phyloP scores from a whole-genome alignment of 148 eudicot genomes.

The Rhododendron simsii region DNA sequence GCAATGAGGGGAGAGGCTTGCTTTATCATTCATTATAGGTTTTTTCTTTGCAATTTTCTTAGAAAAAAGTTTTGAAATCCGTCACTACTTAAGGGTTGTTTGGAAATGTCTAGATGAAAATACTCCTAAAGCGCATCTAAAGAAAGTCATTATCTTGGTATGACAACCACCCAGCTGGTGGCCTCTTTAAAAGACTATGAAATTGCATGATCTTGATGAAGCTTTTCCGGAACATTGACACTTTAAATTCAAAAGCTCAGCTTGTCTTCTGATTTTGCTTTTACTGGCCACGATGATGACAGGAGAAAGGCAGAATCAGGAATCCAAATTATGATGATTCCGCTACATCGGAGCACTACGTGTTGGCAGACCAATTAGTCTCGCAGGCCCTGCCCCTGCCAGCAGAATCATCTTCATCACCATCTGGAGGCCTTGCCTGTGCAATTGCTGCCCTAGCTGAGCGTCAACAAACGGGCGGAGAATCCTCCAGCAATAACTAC shows the following conservation, averaged over 20 bases:
- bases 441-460: constrained; percentile 95
- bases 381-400: constrained; percentile 32
- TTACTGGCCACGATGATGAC: background rate
- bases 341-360: constrained; percentile 33
- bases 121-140: background rate
- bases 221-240: background rate
- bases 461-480: constrained; percentile 65
- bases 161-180: background rate
- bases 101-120: background rate
- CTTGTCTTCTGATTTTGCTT: background rate
- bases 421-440: constrained; percentile 91
- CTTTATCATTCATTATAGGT: background rate
- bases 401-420: constrained; percentile 67
- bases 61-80: background rate
- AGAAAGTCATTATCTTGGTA: background rate
- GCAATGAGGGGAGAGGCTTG: background rate
- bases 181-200: background rate
- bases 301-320: constrained; percentile 62
- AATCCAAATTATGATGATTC: constrained; percentile 27
- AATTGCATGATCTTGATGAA: background rate
- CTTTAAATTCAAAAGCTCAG: background rate
- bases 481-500: constrained; percentile 35
- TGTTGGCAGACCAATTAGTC: constrained; percentile 29
- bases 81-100: background rate
- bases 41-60: background rate